These are phyloP conservation scores for Linnemannia exigua DNA, from an alignment of 192 early-diverging fungal species.

Conservation along the genomic window DNA sequence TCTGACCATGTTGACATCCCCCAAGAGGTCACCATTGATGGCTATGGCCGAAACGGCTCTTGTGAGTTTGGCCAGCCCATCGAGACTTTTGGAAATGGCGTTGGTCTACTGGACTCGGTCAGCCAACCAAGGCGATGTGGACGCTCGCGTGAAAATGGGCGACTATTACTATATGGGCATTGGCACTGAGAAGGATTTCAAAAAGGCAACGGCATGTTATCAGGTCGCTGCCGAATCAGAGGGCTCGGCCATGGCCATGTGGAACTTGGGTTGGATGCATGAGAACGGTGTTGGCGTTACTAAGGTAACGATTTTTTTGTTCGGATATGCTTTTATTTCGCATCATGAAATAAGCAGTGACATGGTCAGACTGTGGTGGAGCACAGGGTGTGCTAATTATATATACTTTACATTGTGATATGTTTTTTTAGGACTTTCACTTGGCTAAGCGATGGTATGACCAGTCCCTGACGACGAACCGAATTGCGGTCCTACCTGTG, in stretches of 20 bases:
- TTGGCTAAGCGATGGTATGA: constrained; percentile 97
- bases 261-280: constrained; percentile 97
- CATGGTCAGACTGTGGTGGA: not conserved
- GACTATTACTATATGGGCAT: constrained; percentile 94
- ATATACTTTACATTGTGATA: constrained; percentile 1
- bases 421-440: constrained; percentile 80
- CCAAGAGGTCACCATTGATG: constrained; percentile 11
- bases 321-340: too few relatives aligned
- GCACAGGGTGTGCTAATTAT: not conserved
- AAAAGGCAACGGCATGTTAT: constrained; percentile 88
- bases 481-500: constrained; percentile 83
- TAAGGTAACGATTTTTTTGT: constrained; percentile 63
- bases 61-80: constrained; percentile 36
- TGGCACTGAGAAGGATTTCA: constrained; percentile 74
- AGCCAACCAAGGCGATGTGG: constrained; percentile 92
- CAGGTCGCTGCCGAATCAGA: constrained; percentile 84
- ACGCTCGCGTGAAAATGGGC: constrained; percentile 93
- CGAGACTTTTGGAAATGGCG: constrained; percentile 70
- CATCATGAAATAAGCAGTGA: too few relatives aligned
- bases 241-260: constrained; percentile 89
- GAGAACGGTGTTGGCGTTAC: constrained; percentile 92
- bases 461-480: constrained; percentile 80
- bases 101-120: constrained; percentile 94
- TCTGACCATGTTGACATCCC: constrained; percentile 33
- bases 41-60: constrained; percentile 40